Conservation (phyloP, 2,329 filamentous ascomycete species). For the Fusarium sp. region DNA sequence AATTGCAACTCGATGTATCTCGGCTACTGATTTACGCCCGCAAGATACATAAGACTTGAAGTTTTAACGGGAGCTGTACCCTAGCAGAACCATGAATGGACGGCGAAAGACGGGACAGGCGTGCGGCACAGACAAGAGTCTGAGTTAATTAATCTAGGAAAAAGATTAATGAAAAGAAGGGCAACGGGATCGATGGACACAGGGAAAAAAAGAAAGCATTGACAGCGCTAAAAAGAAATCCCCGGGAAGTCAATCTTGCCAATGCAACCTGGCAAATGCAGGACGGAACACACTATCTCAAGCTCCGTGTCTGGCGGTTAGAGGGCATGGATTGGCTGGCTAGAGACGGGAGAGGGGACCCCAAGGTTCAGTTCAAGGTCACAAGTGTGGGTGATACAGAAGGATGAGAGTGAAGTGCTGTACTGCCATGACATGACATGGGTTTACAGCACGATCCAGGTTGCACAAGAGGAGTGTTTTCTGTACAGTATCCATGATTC, state of each 20-base stretch:
- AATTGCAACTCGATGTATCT: background rate
- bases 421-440: background rate
- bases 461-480: background rate
- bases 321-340: conserved; percentile 16
- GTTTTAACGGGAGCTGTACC: conserved; percentile 23
- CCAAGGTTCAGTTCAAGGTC: background rate
- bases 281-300: background rate
- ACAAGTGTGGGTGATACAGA: conserved; percentile 36
- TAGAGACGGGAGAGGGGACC: conserved; percentile 28
- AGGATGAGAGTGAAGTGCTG: background rate
- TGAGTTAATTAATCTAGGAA: background rate
- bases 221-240: conserved; percentile 32
- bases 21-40: background rate
- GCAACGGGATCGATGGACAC: background rate
- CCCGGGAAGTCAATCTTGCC: conserved; percentile 25
- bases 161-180: background rate
- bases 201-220: background rate
- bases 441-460: background rate
- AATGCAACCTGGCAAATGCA: conserved; percentile 27
- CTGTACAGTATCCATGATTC: background rate
- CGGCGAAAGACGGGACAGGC: background rate
- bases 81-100: background rate
- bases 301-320: conserved; percentile 26
- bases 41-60: background rate
- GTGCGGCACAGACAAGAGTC: background rate